phyloP scores from a whole-genome alignment of 2,329 filamentous ascomycete species.

The Curvularia sp. region DNA sequence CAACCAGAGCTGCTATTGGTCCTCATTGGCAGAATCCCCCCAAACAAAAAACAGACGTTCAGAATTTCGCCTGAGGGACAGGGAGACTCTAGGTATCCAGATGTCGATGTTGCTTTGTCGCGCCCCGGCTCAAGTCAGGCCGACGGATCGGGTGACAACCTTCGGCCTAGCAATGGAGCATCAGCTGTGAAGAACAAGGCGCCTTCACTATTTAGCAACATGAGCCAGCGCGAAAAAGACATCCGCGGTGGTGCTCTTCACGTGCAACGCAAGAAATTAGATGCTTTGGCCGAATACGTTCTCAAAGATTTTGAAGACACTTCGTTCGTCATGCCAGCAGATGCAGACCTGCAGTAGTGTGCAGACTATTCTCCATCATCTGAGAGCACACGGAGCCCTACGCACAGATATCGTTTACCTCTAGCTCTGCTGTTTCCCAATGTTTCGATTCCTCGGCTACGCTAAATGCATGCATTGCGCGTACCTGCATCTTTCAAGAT shows the following conservation, averaged over 20 bases:
- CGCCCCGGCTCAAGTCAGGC: constrained; percentile 18
- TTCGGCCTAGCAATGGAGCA: constrained; percentile 11
- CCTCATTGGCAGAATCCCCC: constrained; percentile 57
- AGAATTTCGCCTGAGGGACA: constrained; percentile 54
- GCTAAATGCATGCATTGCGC: not conserved
- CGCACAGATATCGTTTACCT: not conserved
- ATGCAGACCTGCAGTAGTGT: constrained; percentile 45
- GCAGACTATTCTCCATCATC: not conserved
- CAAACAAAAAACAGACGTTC: constrained; percentile 47
- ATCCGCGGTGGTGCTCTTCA: constrained; percentile 52
- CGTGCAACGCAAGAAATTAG: constrained; percentile 58
- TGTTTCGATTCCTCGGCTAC: not conserved
- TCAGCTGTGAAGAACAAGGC: constrained; percentile 27
- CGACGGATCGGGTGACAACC: constrained; percentile 13
- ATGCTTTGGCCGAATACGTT: constrained; percentile 55
- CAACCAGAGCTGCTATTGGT: constrained; percentile 57
- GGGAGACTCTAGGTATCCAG: constrained; percentile 51
- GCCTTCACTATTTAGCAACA: constrained; percentile 46
- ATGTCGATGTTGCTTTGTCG: constrained; percentile 16
- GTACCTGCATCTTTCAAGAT: not conserved
- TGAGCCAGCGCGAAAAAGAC: constrained; percentile 48
- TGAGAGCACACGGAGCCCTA: not conserved
- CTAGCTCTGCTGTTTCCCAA: not conserved
- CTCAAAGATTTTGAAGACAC: constrained; percentile 53
- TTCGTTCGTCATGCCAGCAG: constrained; percentile 58